phyloP scores from a whole-genome alignment of 2,329 filamentous ascomycete species.

The Mycosphaerella sp. region DNA sequence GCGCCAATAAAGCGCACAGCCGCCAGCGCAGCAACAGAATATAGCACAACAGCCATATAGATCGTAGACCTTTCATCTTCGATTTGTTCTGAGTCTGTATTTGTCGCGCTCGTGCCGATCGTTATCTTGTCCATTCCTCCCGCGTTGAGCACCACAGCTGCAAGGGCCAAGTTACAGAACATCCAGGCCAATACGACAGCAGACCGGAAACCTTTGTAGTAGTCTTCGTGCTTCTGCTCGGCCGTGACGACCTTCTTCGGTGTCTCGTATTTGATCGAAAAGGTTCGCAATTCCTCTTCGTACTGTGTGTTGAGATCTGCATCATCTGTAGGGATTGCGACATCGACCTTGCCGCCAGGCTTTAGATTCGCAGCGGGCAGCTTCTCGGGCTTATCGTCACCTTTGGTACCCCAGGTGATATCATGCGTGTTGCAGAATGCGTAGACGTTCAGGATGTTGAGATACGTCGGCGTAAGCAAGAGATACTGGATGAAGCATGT shows the following conservation, averaged over 20 bases:
- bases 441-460: slow-evolving; percentile 98
- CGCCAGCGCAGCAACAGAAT: slow-evolving; percentile 79
- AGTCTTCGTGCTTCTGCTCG: slow-evolving; percentile 86
- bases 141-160: slow-evolving; percentile 71
- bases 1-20: slow-evolving; percentile 83
- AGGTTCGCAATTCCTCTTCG: slow-evolving; percentile 71
- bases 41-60: slow-evolving; percentile 81
- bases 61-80: slow-evolving; percentile 60
- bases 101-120: slow-evolving; percentile 26
- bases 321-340: slow-evolving; percentile 79
- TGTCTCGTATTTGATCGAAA: slow-evolving; percentile 66
- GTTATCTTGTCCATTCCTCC: slow-evolving; percentile 21
- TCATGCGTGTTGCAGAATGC: slow-evolving; percentile 98
- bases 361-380: slow-evolving; percentile 84
- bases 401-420: slow-evolving; percentile 97
- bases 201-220: slow-evolving; percentile 93
- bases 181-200: slow-evolving; percentile 93
- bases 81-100: slow-evolving; percentile 40
- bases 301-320: slow-evolving; percentile 94
- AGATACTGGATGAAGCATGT: slow-evolving; percentile 93
- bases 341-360: slow-evolving; percentile 90
- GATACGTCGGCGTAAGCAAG: slow-evolving; percentile 89
- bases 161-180: slow-evolving; percentile 86
- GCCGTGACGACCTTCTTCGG: slow-evolving; percentile 59
- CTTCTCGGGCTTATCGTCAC: slow-evolving; percentile 91